phyloP scores from a whole-genome alignment of 2,329 filamentous ascomycete genomes.

The Remersonia thermophila region DNA sequence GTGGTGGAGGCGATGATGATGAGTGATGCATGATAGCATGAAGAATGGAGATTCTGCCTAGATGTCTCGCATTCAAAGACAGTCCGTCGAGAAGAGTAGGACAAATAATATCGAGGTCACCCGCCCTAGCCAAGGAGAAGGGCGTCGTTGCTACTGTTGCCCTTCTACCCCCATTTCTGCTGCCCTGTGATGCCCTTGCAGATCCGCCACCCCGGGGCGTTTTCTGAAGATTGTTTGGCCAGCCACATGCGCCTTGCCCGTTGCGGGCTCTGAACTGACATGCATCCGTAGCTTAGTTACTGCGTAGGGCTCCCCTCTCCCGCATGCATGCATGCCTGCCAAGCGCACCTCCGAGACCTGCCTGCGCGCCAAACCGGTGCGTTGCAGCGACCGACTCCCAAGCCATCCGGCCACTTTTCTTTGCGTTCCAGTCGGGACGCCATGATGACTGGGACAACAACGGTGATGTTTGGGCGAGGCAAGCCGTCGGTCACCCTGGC shows the following conservation, averaged over 20 bases:
- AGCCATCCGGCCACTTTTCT: slow-evolving; percentile 7
- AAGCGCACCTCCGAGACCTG: slow-evolving; percentile 7
- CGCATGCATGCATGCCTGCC: slow-evolving; percentile 24
- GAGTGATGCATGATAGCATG: slow-evolving; percentile 24
- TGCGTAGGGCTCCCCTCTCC: slow-evolving; percentile 31
- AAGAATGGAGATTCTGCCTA: slow-evolving; percentile 14
- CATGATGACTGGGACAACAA: slow-evolving; percentile 5
- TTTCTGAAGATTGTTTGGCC: slow-evolving; percentile 10
- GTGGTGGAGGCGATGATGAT: slow-evolving; percentile 50
- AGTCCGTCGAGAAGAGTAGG: slow-evolving; percentile 13
- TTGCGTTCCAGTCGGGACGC: slow-evolving; percentile 17
- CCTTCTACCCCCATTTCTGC: neutral
- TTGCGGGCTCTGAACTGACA: slow-evolving; percentile 1
- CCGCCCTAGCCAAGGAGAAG: slow-evolving; percentile 16
- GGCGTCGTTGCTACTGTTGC: slow-evolving; percentile 1
- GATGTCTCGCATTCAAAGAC: slow-evolving; percentile 9
- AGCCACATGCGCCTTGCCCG: slow-evolving; percentile 7
- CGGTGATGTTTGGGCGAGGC: neutral
- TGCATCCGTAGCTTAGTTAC: neutral
- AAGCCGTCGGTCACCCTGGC: too few relatives aligned
- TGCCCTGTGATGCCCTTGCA: slow-evolving; percentile 9
- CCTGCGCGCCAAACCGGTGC: slow-evolving; percentile 9
- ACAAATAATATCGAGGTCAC: slow-evolving; percentile 8
- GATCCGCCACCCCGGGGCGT: slow-evolving; percentile 8
- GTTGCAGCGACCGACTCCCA: too few relatives aligned